These are phyloP conservation scores for Podospora appendiculata DNA, from an alignment of 495 filamentous ascomycete genomes.

Conservation along the genomic window DNA sequence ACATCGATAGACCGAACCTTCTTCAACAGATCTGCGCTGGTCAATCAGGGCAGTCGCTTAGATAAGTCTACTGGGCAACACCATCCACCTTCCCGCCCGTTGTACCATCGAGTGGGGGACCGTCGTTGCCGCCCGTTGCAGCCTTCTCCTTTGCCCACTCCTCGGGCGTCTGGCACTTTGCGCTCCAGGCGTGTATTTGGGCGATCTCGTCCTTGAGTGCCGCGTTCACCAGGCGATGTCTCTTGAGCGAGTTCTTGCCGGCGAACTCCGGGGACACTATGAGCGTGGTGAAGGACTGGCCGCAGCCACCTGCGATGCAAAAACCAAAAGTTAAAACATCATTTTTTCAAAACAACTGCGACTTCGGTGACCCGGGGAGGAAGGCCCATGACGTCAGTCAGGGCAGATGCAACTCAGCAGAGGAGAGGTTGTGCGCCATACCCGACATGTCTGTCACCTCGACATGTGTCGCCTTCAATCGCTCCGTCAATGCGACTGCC, in stretches of 20 bases:
- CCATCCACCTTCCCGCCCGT: slow-evolving; percentile 33
- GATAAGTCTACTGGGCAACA: slow-evolving; percentile 25
- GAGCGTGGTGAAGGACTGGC: slow-evolving; percentile 86
- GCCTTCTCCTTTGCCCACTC: slow-evolving; percentile 51
- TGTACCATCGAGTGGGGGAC: slow-evolving; percentile 35
- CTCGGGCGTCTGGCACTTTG: slow-evolving; percentile 91
- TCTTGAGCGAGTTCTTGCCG: slow-evolving; percentile 78
- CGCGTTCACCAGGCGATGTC: slow-evolving; percentile 83
- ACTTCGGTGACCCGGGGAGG: neutral
- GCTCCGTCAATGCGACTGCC: slow-evolving; percentile 57
- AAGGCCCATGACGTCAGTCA: slow-evolving; percentile 17
- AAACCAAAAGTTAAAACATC: neutral
- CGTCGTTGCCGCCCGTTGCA: slow-evolving; percentile 18
- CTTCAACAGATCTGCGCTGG: neutral
- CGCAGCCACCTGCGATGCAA: slow-evolving; percentile 71
- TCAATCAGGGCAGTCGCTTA: neutral
- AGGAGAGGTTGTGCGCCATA: slow-evolving; percentile 29
- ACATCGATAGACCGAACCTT: too few species aligned
- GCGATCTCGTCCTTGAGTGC: slow-evolving; percentile 89
- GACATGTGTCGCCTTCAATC: slow-evolving; percentile 74
- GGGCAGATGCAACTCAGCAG: too few species aligned
- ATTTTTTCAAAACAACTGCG: neutral
- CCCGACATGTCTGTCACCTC: slow-evolving; percentile 92
- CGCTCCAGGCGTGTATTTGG: slow-evolving; percentile 95
- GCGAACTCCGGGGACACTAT: slow-evolving; percentile 85